A percentile compares a stretch with the other conserved stretches of the same genome.
Conservation (phyloP, 225 moss, liverwort and hornwort species). For the Thuidium tamariscinum region DNA sequence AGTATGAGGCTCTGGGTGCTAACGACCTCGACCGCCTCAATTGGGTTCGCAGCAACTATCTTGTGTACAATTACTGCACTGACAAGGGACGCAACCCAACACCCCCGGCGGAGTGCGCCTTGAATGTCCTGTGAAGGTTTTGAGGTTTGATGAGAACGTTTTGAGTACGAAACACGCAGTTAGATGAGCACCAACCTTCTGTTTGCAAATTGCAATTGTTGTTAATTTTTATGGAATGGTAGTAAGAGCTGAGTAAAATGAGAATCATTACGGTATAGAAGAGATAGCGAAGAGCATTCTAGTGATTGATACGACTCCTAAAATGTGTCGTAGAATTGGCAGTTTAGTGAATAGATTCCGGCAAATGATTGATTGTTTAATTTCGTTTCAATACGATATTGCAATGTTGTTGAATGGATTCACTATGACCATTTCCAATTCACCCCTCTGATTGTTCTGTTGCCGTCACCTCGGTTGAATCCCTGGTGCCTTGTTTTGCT, state of each 20-base stretch:
- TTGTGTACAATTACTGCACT: slow-evolving; percentile 42
- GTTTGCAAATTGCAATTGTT: not conserved
- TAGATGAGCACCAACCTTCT: not conserved
- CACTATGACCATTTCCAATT: not conserved
- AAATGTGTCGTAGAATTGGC: not conserved
- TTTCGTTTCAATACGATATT: not conserved
- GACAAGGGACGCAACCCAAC: slow-evolving; percentile 15
- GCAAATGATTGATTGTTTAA: not conserved
- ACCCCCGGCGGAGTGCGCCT: slow-evolving; percentile 27
- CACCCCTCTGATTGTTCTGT: not conserved
- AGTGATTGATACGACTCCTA: not conserved
- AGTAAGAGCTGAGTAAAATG: not conserved
- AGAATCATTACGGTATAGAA: not conserved
- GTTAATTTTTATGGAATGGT: not conserved
- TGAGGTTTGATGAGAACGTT: not conserved
- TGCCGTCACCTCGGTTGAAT: not conserved
- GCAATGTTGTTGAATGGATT: not conserved
- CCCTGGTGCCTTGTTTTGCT: not conserved
- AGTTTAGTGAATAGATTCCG: not conserved
- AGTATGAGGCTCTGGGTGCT: not conserved
- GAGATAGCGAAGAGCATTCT: not conserved
- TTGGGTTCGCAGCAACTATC: slow-evolving; percentile 26
- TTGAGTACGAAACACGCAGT: not conserved
- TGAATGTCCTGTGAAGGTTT: slow-evolving; percentile 20
- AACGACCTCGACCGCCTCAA: slow-evolving; percentile 21